Percentiles rank a stretch among this genome's conserved stretches.
These are phyloP conservation scores for Ascochyta viciae-villosae DNA, from an alignment of 2,329 filamentous ascomycete species.

Conservation along the genomic window DNA sequence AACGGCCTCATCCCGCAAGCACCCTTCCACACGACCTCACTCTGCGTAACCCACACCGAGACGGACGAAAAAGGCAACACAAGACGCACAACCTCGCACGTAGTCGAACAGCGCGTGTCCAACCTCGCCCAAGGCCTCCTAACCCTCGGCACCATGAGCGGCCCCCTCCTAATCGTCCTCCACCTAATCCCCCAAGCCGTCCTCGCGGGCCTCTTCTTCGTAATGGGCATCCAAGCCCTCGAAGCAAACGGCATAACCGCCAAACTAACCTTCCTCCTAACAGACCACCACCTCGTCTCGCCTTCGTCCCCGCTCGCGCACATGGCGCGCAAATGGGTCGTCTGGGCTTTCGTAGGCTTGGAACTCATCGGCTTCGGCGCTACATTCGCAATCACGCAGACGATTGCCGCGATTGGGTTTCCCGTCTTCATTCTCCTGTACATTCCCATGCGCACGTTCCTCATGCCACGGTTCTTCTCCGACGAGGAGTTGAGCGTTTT, in stretches of 20 bases:
- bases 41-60: slow-evolving; percentile 53
- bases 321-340: slow-evolving; percentile 53
- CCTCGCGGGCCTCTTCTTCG: slow-evolving; percentile 65
- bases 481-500: slow-evolving; percentile 57
- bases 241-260: slow-evolving; percentile 61
- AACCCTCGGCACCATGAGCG: slow-evolving; percentile 64
- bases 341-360: slow-evolving; percentile 59
- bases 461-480: slow-evolving; percentile 60
- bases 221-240: slow-evolving; percentile 62
- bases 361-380: slow-evolving; percentile 61
- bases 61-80: slow-evolving; percentile 53
- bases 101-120: slow-evolving; percentile 64
- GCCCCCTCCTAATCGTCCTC: slow-evolving; percentile 60
- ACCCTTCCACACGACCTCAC: slow-evolving; percentile 64
- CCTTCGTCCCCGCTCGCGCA: slow-evolving; percentile 56
- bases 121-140: slow-evolving; percentile 64
- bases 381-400: slow-evolving; percentile 66
- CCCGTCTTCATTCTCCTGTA: slow-evolving; percentile 64
- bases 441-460: slow-evolving; percentile 61
- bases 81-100: slow-evolving; percentile 53
- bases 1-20: slow-evolving; percentile 68
- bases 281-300: slow-evolving; percentile 57
- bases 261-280: slow-evolving; percentile 59
- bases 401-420: slow-evolving; percentile 66
- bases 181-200: slow-evolving; percentile 63